Evolutionary conservation across 176 grass and related monocot species (phyloP).

Genomic region (Raddia distichophylla): DNA sequence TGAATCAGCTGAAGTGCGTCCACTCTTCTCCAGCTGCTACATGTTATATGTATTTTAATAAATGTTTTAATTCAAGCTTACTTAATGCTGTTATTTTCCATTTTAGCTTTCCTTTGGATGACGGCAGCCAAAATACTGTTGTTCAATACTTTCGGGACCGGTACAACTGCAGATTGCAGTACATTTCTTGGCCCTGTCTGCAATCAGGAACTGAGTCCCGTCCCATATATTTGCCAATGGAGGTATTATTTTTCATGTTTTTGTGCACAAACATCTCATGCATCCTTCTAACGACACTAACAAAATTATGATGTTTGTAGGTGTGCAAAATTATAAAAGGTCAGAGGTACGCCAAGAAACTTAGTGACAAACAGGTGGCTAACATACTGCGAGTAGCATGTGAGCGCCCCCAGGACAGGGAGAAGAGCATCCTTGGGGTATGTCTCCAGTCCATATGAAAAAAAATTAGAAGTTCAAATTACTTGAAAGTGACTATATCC

Average conservation of each 20-base stretch:
- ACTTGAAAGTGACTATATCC: conserved; percentile 17
- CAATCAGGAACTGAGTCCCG: conserved; percentile 61
- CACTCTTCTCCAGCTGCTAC: conserved; percentile 13
- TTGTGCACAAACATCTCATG: conserved; percentile 3
- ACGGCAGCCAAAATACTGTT: conserved; percentile 44
- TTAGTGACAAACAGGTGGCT: conserved; percentile 61
- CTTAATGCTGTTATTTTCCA: background rate
- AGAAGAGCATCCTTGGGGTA: conserved; percentile 56
- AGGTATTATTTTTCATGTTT: conserved; percentile 50
- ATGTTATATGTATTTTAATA: background rate
- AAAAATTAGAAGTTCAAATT: background rate
- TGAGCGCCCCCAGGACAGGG: conserved; percentile 53
- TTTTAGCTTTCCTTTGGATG: conserved; percentile 69
- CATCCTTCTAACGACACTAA: conserved; percentile 12
- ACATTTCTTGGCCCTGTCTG: conserved; percentile 67
- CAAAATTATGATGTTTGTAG: conserved; percentile 36
- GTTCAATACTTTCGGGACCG: conserved; percentile 60
- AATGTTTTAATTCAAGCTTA: conserved; percentile 4
- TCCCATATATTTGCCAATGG: conserved; percentile 78
- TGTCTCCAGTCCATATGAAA: background rate
- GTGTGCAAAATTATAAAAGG: conserved; percentile 80
- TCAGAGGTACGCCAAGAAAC: conserved; percentile 65
- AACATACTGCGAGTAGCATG: conserved; percentile 57
- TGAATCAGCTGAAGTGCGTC: conserved; percentile 62
- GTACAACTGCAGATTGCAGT: conserved; percentile 50